These are phyloP conservation scores for Erigeron philadelphicus DNA, from an alignment of 140 eudicot genomes.

Conservation along the genomic window DNA sequence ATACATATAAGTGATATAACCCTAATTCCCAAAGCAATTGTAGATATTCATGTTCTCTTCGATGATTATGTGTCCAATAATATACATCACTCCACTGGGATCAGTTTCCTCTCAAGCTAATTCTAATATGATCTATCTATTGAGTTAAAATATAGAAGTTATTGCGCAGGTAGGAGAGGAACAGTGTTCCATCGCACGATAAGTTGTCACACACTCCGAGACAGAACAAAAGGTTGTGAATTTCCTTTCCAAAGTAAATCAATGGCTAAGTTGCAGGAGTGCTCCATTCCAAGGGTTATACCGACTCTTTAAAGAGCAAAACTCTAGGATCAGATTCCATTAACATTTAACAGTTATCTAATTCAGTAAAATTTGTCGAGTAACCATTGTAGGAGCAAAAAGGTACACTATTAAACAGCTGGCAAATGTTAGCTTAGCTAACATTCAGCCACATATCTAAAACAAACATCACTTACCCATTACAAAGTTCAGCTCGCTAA, in stretches of 20 bases:
- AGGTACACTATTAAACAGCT: not conserved
- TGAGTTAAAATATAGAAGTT: not conserved
- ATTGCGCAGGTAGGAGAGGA: not conserved
- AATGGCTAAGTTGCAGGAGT: not conserved
- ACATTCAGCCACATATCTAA: not conserved
- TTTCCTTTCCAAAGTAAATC: conserved; percentile 9
- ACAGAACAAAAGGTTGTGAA: not conserved
- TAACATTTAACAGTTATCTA: not conserved
- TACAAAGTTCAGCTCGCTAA: not conserved
- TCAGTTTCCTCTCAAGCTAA: not conserved
- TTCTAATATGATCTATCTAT: not conserved
- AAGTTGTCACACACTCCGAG: not conserved
- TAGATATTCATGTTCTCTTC: conserved; percentile 3
- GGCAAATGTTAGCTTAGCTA: not conserved
- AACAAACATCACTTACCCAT: conserved; percentile 1
- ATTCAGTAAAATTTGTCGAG: conserved; percentile 4
- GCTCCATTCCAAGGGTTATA: not conserved
- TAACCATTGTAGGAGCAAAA: conserved; percentile 1
- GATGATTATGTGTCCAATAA: conserved; percentile 6
- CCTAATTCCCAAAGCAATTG: not conserved
- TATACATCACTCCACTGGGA: not conserved
- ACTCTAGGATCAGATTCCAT: not conserved
- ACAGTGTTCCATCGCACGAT: not conserved
- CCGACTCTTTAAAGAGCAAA: conserved; percentile 7
- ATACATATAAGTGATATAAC: not conserved